phyloP scores from a whole-genome alignment of 2,329 filamentous ascomycete species.

The Scedosporium dehoogii region DNA sequence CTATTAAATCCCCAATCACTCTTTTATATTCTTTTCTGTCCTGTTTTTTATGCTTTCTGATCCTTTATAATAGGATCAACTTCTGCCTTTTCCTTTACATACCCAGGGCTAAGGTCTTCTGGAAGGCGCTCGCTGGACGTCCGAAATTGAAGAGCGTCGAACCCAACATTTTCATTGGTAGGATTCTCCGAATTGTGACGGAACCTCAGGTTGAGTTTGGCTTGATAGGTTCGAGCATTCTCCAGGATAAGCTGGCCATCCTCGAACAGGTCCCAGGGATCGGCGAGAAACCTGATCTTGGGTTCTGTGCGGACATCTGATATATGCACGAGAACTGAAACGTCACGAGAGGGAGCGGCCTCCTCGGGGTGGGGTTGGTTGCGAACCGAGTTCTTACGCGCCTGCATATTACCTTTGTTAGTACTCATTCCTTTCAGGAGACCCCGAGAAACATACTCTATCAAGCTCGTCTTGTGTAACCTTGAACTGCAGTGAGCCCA shows the following conservation, averaged over 20 bases:
- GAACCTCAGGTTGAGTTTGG: slow-evolving; percentile 5
- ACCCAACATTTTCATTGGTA: neutral
- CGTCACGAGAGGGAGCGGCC: slow-evolving; percentile 1
- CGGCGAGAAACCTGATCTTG: slow-evolving; percentile 8
- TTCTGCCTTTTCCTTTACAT: neutral
- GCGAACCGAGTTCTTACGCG: slow-evolving; percentile 7
- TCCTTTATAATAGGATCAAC: no score
- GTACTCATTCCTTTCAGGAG: neutral
- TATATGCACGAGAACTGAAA: slow-evolving; percentile 8
- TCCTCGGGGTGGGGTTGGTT: neutral
- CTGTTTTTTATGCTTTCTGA: no score
- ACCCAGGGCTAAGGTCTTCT: neutral
- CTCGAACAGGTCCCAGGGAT: slow-evolving; percentile 9
- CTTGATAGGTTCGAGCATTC: slow-evolving; percentile 3
- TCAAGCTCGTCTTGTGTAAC: slow-evolving; percentile 7
- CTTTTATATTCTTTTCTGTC: no score
- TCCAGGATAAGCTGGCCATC: slow-evolving; percentile 7
- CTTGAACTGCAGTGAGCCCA: neutral
- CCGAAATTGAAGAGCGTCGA: neutral
- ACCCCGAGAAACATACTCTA: neutral
- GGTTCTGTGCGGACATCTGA: slow-evolving; percentile 4
- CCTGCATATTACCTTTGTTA: neutral
- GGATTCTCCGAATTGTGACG: neutral
- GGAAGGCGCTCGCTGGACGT: neutral
- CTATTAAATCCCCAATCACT: no score